These are phyloP conservation scores for Prunus davidiana DNA, from an alignment of 306 rosid species.

Conservation along the genomic window DNA sequence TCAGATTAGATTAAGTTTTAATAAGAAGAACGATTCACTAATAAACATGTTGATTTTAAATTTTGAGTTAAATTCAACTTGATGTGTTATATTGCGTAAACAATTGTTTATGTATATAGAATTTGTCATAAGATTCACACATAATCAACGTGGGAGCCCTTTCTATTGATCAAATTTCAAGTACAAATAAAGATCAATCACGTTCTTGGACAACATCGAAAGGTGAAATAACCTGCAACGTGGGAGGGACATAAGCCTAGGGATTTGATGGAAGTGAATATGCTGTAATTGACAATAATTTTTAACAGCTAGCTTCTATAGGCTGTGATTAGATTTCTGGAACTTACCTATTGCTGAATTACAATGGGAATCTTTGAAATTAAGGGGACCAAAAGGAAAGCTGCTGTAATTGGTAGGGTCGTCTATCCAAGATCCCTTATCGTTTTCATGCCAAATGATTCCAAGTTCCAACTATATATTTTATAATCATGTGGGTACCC, in stretches of 20 bases:
- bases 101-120: not conserved
- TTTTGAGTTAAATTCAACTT: too few relatives aligned
- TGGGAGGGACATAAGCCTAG: not conserved
- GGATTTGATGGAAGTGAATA: constrained; percentile 24
- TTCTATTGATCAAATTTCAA: not conserved
- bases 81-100: not conserved
- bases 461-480: constrained; percentile 7
- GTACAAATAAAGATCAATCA: not conserved
- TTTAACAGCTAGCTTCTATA: not conserved
- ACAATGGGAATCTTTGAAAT: constrained; percentile 26
- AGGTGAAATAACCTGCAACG: constrained; percentile 16
- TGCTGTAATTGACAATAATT: constrained; percentile 11
- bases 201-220: not conserved
- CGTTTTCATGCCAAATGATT: constrained; percentile 27
- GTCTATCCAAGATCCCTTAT: constrained; percentile 8
- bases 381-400: constrained; percentile 20
- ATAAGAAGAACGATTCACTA: too few relatives aligned
- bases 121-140: not conserved
- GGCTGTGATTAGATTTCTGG: constrained; percentile 8
- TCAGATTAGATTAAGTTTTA: too few relatives aligned
- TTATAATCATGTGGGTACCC: constrained; percentile 22
- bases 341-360: not conserved
- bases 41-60: too few relatives aligned
- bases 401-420: constrained; percentile 23
- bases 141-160: not conserved